Evolutionary conservation across 2,329 filamentous ascomycete genomes (phyloP), one percentile per base, ranked within the genome.

Genomic region (Alternaria postmessia): DNA sequence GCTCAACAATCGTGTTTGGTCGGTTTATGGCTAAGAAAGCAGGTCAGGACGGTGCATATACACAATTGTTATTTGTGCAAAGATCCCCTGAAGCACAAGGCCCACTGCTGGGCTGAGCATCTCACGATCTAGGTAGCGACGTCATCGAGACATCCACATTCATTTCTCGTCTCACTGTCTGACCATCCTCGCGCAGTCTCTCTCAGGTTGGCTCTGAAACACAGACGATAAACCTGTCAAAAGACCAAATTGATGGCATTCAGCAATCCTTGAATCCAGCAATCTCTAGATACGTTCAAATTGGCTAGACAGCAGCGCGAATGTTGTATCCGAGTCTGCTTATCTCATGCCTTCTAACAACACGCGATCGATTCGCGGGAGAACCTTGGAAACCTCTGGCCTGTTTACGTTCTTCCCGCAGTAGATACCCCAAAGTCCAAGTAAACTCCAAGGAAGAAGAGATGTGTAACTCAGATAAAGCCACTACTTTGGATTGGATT

Each of bases 51-150:
- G 16, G 20, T 12, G 30, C 30, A 7, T 12, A 6, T 36, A 14
- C 30, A 49, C 46, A 49, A 26, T 24, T 32, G 46, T 22, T 22
- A 36, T 49, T 49, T 36, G 32, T 24, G 46, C 46, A 48, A 49
- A 36, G 46, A 24, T 49, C 32, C 20, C 32, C 46, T 36, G 30
- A 24, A 34, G 32, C 46, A 48, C 46, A 34, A 8, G 20, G 30
- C 14, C 46, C 30, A 49, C 14, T 48, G 12, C 34, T 34, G 46
- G 12, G 28, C 30, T 36, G 46, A 36, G 22, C 18, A 36, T 36
- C 16, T 36, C 14, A 22, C 32, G 14, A 36, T 49, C 30, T 6
- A 48, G 28, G 30, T 20, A 30, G 30, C 30, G 14, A 49, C 46
- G 46, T 36, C 46, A 49, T 38, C 20, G 11, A 22, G 20, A 8